Evolutionary conservation across 2,329 filamentous ascomycete species (phyloP), one percentile per base, ranked within the genome.

Genomic region (Pezicula neosporulosa): DNA sequence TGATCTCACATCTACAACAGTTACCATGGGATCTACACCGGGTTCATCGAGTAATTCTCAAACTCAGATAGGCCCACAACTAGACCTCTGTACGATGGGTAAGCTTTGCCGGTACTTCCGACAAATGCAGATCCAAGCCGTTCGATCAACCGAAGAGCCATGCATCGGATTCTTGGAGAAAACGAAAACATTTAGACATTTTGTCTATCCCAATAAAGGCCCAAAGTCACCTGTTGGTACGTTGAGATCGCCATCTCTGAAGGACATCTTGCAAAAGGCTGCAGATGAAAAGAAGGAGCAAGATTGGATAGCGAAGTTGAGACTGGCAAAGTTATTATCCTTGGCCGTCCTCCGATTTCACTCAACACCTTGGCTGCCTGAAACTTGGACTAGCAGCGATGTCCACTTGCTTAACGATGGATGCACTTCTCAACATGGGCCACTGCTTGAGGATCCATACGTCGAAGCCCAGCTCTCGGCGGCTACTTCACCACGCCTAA

Each of bases 141-240:
- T 13, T 33, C 9, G 30, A 13, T 13, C 10, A n/a, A 9, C 30
- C 38, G 9, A n/a, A 16, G 39, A 44, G 19, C 39, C 39, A 36
- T 49, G 39, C 6, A 49, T 49, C 8, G 48, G 48, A 36, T 44
- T 44, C 36, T 44, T 49, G 18, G 28, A 44, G 33, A 49, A 44
- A 33, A 37, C 48, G 9, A 37, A 49, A 16, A 49, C 39, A 6
- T 49, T 49, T 30, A 49, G 44, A 30, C 39, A 49, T 44, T 49
- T 44, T 13, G 48, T 49, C n/a, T 49, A 49, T 41, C 18, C 21
- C 3, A 37, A 10, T 39, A 5, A 16, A 16, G 19, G 15, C 15
- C 19, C 12, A 33, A 49, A n/a, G 16, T 18, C 13, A 37, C 19
- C 12, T 3, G 4, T 28, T 27, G 13, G 13, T 21, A 6, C 21